Conservation (phyloP, 1,284 basidiomycete species). For the Coniferiporia sulphurascens region DNA sequence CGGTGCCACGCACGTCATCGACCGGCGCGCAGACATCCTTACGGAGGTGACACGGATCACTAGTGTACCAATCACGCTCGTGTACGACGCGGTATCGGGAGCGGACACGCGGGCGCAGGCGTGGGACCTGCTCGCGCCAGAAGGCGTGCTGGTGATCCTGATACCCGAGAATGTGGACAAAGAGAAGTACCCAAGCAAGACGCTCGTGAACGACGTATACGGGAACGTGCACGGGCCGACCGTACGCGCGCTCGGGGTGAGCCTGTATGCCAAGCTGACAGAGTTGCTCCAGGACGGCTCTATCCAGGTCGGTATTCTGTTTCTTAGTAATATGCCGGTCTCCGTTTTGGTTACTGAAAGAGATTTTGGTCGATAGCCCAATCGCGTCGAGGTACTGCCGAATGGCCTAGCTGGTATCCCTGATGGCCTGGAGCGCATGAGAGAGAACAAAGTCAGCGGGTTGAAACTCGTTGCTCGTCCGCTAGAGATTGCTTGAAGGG, state of each 20-base stretch:
- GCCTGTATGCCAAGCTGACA: slow-evolving; percentile 12
- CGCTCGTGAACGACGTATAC: slow-evolving; percentile 1
- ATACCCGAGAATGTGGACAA: slow-evolving; percentile 1
- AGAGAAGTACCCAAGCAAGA: slow-evolving; percentile 4
- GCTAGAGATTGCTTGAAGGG: slow-evolving; percentile 35
- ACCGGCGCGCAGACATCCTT: slow-evolving; percentile 27
- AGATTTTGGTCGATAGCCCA: slow-evolving; percentile 28
- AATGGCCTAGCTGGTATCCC: slow-evolving; percentile 43
- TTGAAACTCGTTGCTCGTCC: slow-evolving; percentile 46
- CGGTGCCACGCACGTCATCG: slow-evolving; percentile 46
- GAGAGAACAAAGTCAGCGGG: slow-evolving; percentile 39
- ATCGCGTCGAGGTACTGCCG: slow-evolving; percentile 39
- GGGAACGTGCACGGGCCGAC: slow-evolving; percentile 1
- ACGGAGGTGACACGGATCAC: slow-evolving; percentile 19
- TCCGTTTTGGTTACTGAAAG: background rate
- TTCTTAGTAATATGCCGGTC: background rate
- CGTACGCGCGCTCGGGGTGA: slow-evolving; percentile 5
- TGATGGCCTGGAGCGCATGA: slow-evolving; percentile 38
- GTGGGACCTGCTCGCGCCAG: slow-evolving; percentile 25
- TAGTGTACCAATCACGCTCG: slow-evolving; percentile 24
- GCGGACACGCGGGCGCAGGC: slow-evolving; percentile 28
- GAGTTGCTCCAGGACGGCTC: slow-evolving; percentile 1
- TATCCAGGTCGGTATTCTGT: slow-evolving; percentile 14
- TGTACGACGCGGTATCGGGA: too few relatives aligned
- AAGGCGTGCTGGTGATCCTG: slow-evolving; percentile 21